Base-by-base conservation (phyloP, 805 yeast species). In the Lachancea sp. region DNA sequence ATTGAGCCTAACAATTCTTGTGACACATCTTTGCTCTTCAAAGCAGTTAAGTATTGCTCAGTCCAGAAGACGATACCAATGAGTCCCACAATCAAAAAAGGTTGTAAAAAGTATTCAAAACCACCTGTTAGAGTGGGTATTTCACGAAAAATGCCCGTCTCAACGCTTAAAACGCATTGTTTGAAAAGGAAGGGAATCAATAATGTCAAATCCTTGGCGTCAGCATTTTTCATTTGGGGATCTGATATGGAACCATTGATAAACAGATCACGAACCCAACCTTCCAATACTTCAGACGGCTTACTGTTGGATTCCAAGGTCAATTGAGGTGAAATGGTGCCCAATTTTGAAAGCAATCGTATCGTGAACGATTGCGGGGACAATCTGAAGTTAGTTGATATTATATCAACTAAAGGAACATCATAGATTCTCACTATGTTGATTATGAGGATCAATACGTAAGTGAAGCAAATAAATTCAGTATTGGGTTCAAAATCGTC, bases 221-320 rank as follows among this genome's bases (percentile, higher is more conserved):
- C 69, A 1, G 84, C 75, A 8, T 78, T 68, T 49, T 79, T 74
- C 54, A 89, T 76, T 45, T 88, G 63, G 32, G 83, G 89, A 60
- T 90, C 97, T 0, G 95, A 80, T 26, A 89, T 76, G 3, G 96
- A 95, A 28, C 80, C 81, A 23, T 84, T 78, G 46, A 86, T 89
- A 61, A 84, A 88, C 29, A 90, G 60, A 1, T 92, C 89, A 20
- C 73, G 65, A 34, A 83, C 74, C 97, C 97, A 90, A 18, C 77
- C 82, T 32, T 76, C 74, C 13, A 80, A 61, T 8, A 64, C 48
- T 30, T 61, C 61, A 8, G 48, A 52, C 16, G 50, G 46, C 20
- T 61, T 54, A 20, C 48, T 46, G 2, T 56, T 48, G 5, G 55
- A 45, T 1, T 63, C 62, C 28, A 65, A 49, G 6, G 22, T 43